phyloP scores from a whole-genome alignment of 2,329 filamentous ascomycete genomes.

The Tympanopsis confertula region DNA sequence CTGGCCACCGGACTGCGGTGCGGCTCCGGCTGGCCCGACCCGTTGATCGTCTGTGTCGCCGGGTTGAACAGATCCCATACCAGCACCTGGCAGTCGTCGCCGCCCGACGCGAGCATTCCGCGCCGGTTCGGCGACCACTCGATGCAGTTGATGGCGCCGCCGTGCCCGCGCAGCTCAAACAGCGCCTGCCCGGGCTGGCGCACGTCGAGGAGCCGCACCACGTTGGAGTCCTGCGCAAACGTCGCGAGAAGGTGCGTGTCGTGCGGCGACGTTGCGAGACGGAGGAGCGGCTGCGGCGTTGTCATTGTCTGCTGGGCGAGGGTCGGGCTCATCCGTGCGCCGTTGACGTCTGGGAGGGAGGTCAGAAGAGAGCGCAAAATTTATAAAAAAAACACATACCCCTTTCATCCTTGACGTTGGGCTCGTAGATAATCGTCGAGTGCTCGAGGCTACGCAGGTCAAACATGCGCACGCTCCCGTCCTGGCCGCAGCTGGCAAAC shows the following conservation, averaged over 20 bases:
- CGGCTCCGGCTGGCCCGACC: conserved; percentile 38
- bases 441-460: conserved; percentile 92
- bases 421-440: conserved; percentile 98
- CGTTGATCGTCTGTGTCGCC: conserved; percentile 30
- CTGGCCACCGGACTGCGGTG: conserved; percentile 58
- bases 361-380: background rate
- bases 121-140: conserved; percentile 87
- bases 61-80: conserved; percentile 83
- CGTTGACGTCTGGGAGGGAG: conserved; percentile 31
- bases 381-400: conserved; percentile 30
- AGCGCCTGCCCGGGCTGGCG: conserved; percentile 91
- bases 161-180: conserved; percentile 82
- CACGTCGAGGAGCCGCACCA: conserved; percentile 91
- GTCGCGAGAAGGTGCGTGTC: conserved; percentile 94
- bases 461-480: conserved; percentile 97
- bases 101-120: conserved; percentile 85
- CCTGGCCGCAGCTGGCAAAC: conserved; percentile 93
- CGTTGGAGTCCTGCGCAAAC: conserved; percentile 82
- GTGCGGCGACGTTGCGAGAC: conserved; percentile 82
- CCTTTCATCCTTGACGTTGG: conserved; percentile 71
- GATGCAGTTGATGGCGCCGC: conserved; percentile 76
- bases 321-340: conserved; percentile 60
- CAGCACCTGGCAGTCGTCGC: conserved; percentile 80
- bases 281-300: conserved; percentile 65
- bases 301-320: conserved; percentile 67